A percentile compares a stretch with the other conserved stretches of the same genome.
phyloP scores from a whole-genome alignment of 495 filamentous ascomycete species.

The Terfezia boudieri region DNA sequence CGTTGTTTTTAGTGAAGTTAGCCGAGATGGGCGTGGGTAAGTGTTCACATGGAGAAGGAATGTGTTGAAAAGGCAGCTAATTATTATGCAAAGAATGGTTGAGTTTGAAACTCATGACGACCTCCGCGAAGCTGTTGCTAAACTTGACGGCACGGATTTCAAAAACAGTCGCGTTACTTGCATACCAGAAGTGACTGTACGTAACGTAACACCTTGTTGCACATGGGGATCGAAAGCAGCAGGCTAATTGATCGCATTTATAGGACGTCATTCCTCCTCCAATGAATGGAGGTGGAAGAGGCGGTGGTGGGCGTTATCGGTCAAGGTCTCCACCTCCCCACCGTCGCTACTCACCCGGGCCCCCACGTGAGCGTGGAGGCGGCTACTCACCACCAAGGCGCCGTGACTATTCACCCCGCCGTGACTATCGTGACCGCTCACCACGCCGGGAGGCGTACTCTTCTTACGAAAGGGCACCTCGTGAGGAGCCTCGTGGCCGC shows the following conservation, averaged over 20 bases:
- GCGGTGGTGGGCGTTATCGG: constrained; percentile 1
- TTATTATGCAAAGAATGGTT: constrained; percentile 49
- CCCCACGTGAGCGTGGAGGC: constrained; percentile 4
- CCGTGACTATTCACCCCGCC: constrained; percentile 10
- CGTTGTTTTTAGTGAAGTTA: constrained; percentile 94
- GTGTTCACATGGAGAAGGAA: constrained; percentile 17
- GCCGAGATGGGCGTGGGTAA: constrained; percentile 79
- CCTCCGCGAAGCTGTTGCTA: constrained; percentile 73
- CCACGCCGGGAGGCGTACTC: constrained; percentile 16
- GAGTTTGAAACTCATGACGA: constrained; percentile 89
- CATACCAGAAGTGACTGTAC: constrained; percentile 47
- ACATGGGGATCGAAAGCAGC: background rate
- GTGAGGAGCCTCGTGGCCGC: constrained; percentile 16
- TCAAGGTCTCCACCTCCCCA: background rate
- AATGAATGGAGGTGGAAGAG: background rate
- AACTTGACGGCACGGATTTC: constrained; percentile 77
- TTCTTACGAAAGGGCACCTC: constrained; percentile 8
- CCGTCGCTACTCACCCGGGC: background rate
- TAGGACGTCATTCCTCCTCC: constrained; percentile 9
- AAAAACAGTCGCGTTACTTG: constrained; percentile 69
- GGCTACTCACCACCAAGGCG: constrained; percentile 1
- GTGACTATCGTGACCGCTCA: constrained; percentile 20
- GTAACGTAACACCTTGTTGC: background rate
- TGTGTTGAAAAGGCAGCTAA: too few species aligned
- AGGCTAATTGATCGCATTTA: background rate